These are phyloP conservation scores for Suaeda aralocaspica DNA, from an alignment of 148 eudicot species.

Conservation along the genomic window DNA sequence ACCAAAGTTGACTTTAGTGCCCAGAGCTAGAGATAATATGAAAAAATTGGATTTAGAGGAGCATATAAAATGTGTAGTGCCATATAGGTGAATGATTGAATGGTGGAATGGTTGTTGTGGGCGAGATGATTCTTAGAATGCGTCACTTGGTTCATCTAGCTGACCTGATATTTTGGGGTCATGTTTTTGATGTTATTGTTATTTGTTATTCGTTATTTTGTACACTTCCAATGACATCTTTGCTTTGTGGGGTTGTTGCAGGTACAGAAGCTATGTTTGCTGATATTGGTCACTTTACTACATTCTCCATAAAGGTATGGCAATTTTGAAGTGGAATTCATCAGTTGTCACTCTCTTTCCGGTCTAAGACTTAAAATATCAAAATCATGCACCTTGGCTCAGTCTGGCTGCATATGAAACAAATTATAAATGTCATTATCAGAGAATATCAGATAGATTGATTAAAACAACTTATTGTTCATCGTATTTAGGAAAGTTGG, in stretches of 20 bases:
- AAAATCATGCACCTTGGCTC: neutral
- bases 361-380: no score
- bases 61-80: no score
- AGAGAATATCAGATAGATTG: neutral
- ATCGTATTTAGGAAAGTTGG: neutral
- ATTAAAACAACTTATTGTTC: neutral
- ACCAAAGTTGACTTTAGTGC: no score
- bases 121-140: no score
- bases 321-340: neutral
- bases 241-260: constrained; percentile 35
- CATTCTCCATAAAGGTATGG: constrained; percentile 70
- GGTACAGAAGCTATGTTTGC: constrained; percentile 99
- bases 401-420: neutral
- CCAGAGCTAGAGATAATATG: no score
- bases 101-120: no score
- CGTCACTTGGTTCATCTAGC: no score
- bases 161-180: no score
- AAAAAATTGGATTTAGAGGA: no score
- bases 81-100: no score
- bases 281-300: constrained; percentile 89
- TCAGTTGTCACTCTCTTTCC: neutral
- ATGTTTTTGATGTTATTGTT: no score
- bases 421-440: neutral
- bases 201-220: no score
- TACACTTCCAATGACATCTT: constrained; percentile 9